Evolutionary conservation across 2,329 filamentous ascomycete genomes (phyloP).

Genomic region (Septoria petroselini): DNA sequence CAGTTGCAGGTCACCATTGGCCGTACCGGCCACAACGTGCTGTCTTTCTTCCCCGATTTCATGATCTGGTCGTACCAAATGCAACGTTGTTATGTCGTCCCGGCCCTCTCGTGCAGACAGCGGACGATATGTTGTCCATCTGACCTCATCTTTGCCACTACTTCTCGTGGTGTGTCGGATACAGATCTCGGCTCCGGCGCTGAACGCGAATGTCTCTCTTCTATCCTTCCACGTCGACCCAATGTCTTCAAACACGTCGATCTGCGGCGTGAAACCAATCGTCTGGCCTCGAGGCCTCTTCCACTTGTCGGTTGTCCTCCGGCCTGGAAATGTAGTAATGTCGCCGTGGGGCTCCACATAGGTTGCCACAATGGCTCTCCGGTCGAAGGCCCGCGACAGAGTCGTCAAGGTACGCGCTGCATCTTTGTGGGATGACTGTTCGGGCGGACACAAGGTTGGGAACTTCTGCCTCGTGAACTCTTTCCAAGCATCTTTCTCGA

Average conservation of each 20-base stretch:
- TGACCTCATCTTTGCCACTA: constrained; percentile 26
- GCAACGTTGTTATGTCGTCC: constrained; percentile 59
- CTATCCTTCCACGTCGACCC: constrained; percentile 46
- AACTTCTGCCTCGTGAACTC: constrained; percentile 51
- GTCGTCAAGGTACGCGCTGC: constrained; percentile 55
- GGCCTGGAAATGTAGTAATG: constrained; percentile 36
- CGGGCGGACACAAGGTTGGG: constrained; percentile 39
- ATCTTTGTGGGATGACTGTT: constrained; percentile 47
- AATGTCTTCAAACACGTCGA: constrained; percentile 34
- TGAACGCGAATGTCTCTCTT: constrained; percentile 58
- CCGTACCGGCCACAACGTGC: constrained; percentile 55
- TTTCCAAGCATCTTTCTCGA: constrained; percentile 48
- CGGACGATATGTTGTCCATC: constrained; percentile 54
- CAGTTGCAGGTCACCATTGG: constrained; percentile 52
- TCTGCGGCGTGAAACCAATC: constrained; percentile 57
- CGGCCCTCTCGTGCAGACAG: constrained; percentile 50
- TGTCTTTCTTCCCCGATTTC: constrained; percentile 39
- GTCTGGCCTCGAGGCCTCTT: constrained; percentile 48
- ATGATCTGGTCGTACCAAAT: constrained; percentile 47
- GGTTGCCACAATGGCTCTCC: constrained; percentile 54
- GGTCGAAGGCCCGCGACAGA: constrained; percentile 56
- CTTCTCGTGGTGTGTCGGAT: constrained; percentile 45
- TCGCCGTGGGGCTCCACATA: constrained; percentile 47
- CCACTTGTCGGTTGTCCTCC: constrained; percentile 38
- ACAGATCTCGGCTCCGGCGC: constrained; percentile 57